Evolutionary conservation across 139 green algal genomes (phyloP), one percentile per base, ranked within the genome.

Genomic region (Desmodesmus armatus): DNA sequence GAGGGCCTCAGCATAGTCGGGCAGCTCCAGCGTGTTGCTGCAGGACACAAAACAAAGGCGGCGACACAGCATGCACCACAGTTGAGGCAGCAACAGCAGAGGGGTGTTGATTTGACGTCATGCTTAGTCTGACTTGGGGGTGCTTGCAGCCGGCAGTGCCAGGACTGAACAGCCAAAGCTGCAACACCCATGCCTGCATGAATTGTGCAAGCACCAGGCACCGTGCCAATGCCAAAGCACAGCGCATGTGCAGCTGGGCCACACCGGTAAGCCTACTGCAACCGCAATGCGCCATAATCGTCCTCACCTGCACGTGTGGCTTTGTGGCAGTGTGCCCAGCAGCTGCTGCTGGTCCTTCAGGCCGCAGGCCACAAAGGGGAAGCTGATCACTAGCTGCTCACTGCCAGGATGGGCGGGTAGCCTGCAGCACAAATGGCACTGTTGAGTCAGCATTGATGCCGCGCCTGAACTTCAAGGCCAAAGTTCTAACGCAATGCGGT

Each of bases 1-100:
- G 4, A 95, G 86, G 23, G 89, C 80, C 40, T 89, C 88, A 89
- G 89, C 93, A 82, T 95, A 95, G 88, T 95, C 91, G 9, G 92
- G 92, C 72, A 95, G 85, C 87, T 95, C 90, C 19, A 95, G 80
- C 55, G 91, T 83, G 87, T 95, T 94, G 72, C 90, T 84, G 19
- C 65, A 85, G n/a, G n/a, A n/a, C n/a, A n/a, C n/a, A n/a, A n/a
- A n/a, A n/a, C n/a, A n/a, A n/a, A n/a, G n/a, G n/a, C n/a, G n/a
- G n/a, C n/a, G n/a, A n/a, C n/a, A n/a, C n/a, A n/a, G n/a, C n/a
- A n/a, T n/a, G n/a, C n/a, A n/a, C n/a, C n/a, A n/a, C n/a, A n/a
- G n/a, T n/a, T n/a, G n/a, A n/a, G n/a, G n/a, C n/a, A n/a, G n/a
- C n/a, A n/a, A n/a, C n/a, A n/a, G n/a, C n/a, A n/a, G n/a, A n/a